Evolutionary conservation across 2,329 filamentous ascomycete species (phyloP), one percentile per base, ranked within the genome.

Genomic region (Aspergillus puulaauensis): DNA sequence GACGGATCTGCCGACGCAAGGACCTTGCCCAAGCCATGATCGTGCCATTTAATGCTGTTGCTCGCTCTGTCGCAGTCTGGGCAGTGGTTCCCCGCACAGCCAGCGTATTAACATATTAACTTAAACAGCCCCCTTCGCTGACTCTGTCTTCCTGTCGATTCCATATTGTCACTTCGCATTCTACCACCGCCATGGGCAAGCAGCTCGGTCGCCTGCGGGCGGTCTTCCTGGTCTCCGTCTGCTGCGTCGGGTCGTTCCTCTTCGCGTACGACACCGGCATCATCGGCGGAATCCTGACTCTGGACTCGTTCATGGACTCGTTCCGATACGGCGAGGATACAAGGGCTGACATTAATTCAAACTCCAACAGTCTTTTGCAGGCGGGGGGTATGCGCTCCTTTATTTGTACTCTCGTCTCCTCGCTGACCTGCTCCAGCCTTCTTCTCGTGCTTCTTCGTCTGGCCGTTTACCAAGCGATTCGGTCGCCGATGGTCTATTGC

Each of bases 281-380:
- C 23, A 66, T 70, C 15, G 77, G 77, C 7, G 78, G 78, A 40
- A 77, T 81, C 14, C 70, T 81, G 35, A 79, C 75, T 6, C 68
- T 81, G 12, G 56, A 68, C 8, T 75, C 76, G 0, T 81, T 79
- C 58, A 64, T 74, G 46, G 58, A 71, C 23, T 76, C 79, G 58
- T 80, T 78, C 60, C 60, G 70, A 11, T 80, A 78, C 59, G 68
- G 27, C 68, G 37, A 71, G 41, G 5, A 44, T 11, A 8, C 35
- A 79, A 51, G 68, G 74, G 48, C 77, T 77, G 1, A 73, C 15
- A 71, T 79, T 46, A 77, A 72, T 49, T 77, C 79, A 6, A 77
- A 81, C 41, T 77, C 79, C 56, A 78, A 81, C 45, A 77, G 77
- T 40, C 68, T 83, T 4, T 75, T 82, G 24, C 80, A 82, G 57